Conservation (phyloP, 495 filamentous ascomycete species). For the Penicillium longicatenatum region DNA sequence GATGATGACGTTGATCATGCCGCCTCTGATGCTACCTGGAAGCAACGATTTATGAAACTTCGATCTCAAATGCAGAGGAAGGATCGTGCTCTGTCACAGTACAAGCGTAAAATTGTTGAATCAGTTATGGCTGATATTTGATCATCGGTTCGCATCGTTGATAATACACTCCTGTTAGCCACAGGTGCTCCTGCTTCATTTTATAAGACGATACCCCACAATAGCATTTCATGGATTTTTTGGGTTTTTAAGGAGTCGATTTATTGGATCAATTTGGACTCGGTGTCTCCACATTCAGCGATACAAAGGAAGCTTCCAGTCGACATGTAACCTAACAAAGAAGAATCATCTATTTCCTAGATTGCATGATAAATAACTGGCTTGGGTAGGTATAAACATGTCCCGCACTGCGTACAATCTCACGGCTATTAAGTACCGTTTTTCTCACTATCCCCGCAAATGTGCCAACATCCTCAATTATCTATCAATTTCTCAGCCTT, state of each 20-base stretch:
- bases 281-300: too few relatives aligned
- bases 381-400: too few relatives aligned
- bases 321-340: too few relatives aligned
- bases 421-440: too few relatives aligned
- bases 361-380: too few relatives aligned
- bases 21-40: constrained; percentile 42
- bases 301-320: too few relatives aligned
- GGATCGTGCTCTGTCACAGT: constrained; percentile 49
- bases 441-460: too few relatives aligned
- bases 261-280: too few relatives aligned
- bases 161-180: constrained; percentile 2
- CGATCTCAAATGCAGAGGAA: constrained; percentile 53
- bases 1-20: constrained; percentile 33
- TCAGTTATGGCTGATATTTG: constrained; percentile 57
- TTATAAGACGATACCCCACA: constrained; percentile 11
- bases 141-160: neutral
- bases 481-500: too few relatives aligned
- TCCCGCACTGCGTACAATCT: too few relatives aligned
- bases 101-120: constrained; percentile 57
- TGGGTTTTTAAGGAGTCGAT: neutral
- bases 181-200: neutral
- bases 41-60: constrained; percentile 47
- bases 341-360: too few relatives aligned
- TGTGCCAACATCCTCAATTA: too few relatives aligned
- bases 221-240: neutral